Conservation (phyloP, 177 flowering plant genomes). For the Vitis hybrid region DNA sequence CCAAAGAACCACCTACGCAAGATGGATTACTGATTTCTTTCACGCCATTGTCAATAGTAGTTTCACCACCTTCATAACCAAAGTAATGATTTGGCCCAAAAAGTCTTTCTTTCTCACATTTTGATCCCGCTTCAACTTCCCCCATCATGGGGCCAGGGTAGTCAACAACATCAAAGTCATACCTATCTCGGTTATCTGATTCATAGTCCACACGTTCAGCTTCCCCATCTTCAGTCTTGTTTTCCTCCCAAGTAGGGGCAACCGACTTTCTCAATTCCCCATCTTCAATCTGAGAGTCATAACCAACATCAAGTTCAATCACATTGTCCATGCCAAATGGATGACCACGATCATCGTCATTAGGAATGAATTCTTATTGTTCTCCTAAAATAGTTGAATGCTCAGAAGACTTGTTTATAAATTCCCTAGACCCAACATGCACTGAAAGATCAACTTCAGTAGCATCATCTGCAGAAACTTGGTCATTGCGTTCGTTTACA, state of each 20-base stretch:
- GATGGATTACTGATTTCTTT: not conserved
- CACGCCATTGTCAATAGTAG: not conserved
- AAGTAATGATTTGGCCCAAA: conserved; percentile 4
- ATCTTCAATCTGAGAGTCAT: conserved; percentile 72
- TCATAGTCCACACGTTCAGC: conserved; percentile 67
- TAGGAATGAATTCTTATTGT: conserved; percentile 6
- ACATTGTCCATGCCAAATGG: conserved; percentile 13
- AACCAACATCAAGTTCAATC: conserved; percentile 38
- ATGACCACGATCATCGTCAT: conserved; percentile 22
- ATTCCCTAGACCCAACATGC: too few species aligned
- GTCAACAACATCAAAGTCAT: conserved; percentile 31
- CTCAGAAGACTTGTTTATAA: too few species aligned
- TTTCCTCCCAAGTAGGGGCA: conserved; percentile 43
- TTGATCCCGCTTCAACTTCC: conserved; percentile 17
- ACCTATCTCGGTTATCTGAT: conserved; percentile 41
- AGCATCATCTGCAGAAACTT: too few species aligned
- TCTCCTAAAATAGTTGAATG: not conserved
- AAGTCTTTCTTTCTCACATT: conserved; percentile 18
- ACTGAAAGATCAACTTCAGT: too few species aligned
- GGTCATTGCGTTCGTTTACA: too few species aligned
- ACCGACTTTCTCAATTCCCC: conserved; percentile 67
- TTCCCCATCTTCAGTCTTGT: conserved; percentile 47
- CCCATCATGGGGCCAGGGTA: conserved; percentile 5
- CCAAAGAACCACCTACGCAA: not conserved
- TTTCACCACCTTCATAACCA: conserved; percentile 8